Evolutionary conservation across 1,139 yeast genomes (phyloP), one percentile per base, ranked within the genome.

Genomic region (Nadsonia commutata): DNA sequence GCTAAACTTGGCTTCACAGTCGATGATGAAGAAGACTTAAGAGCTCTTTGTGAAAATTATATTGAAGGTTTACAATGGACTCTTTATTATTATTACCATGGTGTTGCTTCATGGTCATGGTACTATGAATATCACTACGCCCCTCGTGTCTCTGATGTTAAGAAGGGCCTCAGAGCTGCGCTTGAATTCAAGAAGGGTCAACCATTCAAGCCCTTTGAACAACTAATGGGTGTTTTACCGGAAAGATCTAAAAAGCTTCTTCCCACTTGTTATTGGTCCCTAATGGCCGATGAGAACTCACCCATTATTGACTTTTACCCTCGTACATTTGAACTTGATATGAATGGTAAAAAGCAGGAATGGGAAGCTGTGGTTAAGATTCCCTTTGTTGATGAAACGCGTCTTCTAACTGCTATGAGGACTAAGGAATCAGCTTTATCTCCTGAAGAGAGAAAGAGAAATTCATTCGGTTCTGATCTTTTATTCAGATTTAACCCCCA

Each of bases 311-410:
- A 88, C 56, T 88, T 86, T 54, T 88, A 88, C 56, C 97, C 97
- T 0, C 84, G 75, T 48, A 82, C 84, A 31, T 88, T 88, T 62
- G 75, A 80, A 43, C 81, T 88, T 51, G 97, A 88, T 62, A 84
- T 86, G 95, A 86, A 88, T 58, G 97, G 97, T 21, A 84, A 84
- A 52, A 85, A 82, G 52, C 94, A 94, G 6, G 80, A 84, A 42
- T 90, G 99, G 99, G 98, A 90, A 65, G 97, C 97, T 7, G 96
- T 90, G 45, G 95, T 90, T n/a, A 74, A 85, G 57, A 73, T 90
- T 49, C 81, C 94, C 11, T 93, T 93, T 68, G 96, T 90, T 43
- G 97, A 93, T 52, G 88, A 82, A 56, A 65, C 73, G 31, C 71
- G 90, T 49, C 70, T 90, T 48, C 65, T 82, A 43, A 75, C 70